Evolutionary conservation across 352 stramenopile species (phyloP), one percentile per base, ranked within the genome.

Genomic region (Globisporangium nagaii): DNA sequence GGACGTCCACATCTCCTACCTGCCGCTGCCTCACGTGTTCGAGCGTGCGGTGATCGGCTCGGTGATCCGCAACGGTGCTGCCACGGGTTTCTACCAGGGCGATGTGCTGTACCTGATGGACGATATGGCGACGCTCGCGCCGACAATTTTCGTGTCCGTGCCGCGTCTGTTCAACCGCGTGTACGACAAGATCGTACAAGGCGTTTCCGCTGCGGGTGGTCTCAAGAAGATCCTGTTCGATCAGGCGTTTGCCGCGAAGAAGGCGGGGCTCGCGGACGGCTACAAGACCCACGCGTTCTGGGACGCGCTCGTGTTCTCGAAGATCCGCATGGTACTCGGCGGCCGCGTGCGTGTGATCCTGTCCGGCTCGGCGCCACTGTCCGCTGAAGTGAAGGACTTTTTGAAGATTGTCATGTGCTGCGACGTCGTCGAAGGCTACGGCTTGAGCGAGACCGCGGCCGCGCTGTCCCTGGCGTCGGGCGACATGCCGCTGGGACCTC

Each of bases 21-120:
- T 99, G 55, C 96, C 96, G 11, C 65, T 99, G 41, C 83, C 96
- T 1, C 96, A 99, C 70, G 96, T 99, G 46, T 98, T 98, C 60
- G 96, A 99, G 73, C 79, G 96, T 12, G 75, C 87, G 8, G 80
- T 98, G 19, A 87, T 96, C 12, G 82, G 73, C 15, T 76, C 80
- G 7, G 77, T 98, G 73, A 15, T 93, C 90, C 69, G 77, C 61
- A 57, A 88, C 67, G 46, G 95, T 80, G 62, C 91, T 60, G 30
- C 83, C 70, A 32, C 82, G 80, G 44, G 74, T 0, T 88, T 86
- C 46, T 88, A 78, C 62, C 84, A 94, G 20, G 96, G 95, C 20
- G 87, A 98, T 60, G 84, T 96, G 17, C 46, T 86, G 31, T 75
- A 90, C 17, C 60, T 99, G 4, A 84, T 98, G 69, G 92, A 98